Conservation (phyloP, 225 moss, liverwort and hornwort species). For the Marchantia paleacea region DNA sequence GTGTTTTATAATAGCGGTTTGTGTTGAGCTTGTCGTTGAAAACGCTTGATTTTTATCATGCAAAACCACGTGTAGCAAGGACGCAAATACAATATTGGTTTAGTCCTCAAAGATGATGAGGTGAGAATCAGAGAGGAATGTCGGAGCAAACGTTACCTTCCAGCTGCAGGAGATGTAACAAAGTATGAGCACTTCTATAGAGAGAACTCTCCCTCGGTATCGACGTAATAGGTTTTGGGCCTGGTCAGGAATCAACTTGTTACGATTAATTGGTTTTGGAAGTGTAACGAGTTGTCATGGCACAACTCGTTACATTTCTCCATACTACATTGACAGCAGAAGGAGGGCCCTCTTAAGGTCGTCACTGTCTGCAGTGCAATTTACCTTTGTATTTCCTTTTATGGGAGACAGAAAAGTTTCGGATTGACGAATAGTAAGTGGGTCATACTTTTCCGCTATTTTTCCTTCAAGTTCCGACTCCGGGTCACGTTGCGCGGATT, state of each 20-base stretch:
- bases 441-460: constrained; percentile 30
- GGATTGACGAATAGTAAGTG: neutral
- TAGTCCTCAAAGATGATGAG: neutral
- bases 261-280: too few relatives aligned
- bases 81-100: neutral
- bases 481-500: constrained; percentile 16
- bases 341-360: neutral
- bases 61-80: neutral
- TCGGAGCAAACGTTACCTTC: too few relatives aligned
- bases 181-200: too few relatives aligned
- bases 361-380: neutral
- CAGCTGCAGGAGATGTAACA: too few relatives aligned
- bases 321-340: too few relatives aligned
- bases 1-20: constrained; percentile 33
- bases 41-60: constrained; percentile 27
- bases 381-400: neutral
- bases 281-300: too few relatives aligned
- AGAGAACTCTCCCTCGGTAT: too few relatives aligned
- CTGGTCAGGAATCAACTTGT: too few relatives aligned
- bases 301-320: too few relatives aligned
- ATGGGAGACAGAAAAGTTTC: neutral
- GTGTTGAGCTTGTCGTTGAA: constrained; percentile 41
- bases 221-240: too few relatives aligned
- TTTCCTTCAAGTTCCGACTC: constrained; percentile 35
- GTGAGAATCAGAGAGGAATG: too few relatives aligned